A percentile compares a stretch with the other conserved stretches of the same genome.
Evolutionary conservation across 805 yeast species (phyloP).

Genomic region (Pichia manshurica): DNA sequence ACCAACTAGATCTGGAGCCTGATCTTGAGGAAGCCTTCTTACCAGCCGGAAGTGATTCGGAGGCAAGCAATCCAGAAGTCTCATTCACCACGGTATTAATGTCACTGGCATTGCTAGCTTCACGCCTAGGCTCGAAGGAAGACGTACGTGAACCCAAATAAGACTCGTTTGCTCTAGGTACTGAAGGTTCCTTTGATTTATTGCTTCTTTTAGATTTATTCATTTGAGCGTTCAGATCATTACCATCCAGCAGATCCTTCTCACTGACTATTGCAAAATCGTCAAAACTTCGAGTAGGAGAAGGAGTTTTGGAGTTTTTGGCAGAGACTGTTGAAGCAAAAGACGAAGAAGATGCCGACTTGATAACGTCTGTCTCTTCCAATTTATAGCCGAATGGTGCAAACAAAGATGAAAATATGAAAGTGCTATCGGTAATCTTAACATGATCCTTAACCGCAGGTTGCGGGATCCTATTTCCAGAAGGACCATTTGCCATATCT

Average conservation of each 20-base stretch:
- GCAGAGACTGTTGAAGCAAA: neutral
- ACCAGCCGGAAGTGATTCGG: neutral
- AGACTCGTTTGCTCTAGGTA: neutral
- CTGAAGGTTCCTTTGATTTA: neutral
- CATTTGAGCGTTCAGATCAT: slow-evolving; percentile 1
- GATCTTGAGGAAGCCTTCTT: slow-evolving; percentile 2
- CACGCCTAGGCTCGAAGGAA: neutral
- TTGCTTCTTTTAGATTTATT: neutral
- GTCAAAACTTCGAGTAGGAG: slow-evolving; percentile 17
- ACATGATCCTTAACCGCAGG: neutral
- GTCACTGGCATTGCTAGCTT: neutral
- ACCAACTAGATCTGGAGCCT: slow-evolving; percentile 11
- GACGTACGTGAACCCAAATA: neutral
- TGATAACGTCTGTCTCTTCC: neutral
- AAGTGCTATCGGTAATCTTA: neutral
- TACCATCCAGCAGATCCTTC: slow-evolving; percentile 21
- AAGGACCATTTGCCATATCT: neutral
- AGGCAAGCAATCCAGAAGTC: slow-evolving; percentile 1
- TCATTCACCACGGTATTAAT: neutral
- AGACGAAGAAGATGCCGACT: neutral
- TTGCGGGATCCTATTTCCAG: neutral
- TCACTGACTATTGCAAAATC: slow-evolving; percentile 45
- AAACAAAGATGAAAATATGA: slow-evolving; percentile 3
- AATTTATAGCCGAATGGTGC: slow-evolving; percentile 7
- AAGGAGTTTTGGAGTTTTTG: neutral